Evolutionary conservation across 2,329 filamentous ascomycete species (phyloP).

Genomic region (Ophiosphaerella korrae): DNA sequence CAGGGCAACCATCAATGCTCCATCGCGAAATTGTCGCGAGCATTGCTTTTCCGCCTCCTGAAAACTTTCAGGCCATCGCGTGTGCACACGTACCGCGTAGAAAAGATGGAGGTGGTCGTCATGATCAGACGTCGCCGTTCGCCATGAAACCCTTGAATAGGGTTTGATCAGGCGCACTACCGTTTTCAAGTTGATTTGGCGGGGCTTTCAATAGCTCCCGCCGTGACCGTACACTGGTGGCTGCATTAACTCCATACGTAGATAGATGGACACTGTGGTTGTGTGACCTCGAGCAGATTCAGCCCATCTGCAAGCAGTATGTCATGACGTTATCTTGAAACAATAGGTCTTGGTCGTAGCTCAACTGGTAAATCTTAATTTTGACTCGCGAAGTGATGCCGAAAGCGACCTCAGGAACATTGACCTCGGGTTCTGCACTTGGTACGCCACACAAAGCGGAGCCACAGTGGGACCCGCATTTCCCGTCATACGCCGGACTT

Average conservation of each 20-base stretch:
- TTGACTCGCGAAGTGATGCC: conserved; percentile 14
- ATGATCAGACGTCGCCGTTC: background rate
- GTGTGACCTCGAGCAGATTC: conserved; percentile 5
- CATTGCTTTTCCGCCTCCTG: conserved; percentile 13
- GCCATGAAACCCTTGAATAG: conserved; percentile 3
- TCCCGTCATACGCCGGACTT: too few species aligned
- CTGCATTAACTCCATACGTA: background rate
- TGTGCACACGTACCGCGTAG: conserved; percentile 11
- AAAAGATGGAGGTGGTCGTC: background rate
- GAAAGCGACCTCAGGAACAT: conserved; percentile 4
- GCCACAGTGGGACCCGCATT: background rate
- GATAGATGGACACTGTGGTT: background rate
- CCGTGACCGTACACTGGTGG: background rate
- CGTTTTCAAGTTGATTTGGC: background rate
- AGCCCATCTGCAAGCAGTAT: conserved; percentile 5
- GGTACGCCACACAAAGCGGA: background rate
- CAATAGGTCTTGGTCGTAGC: conserved; percentile 8
- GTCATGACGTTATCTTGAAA: conserved; percentile 16
- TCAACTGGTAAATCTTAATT: conserved; percentile 11
- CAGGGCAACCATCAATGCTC: conserved; percentile 26
- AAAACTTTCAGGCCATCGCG: conserved; percentile 4
- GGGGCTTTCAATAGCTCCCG: background rate
- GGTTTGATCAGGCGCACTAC: background rate
- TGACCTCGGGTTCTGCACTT: background rate
- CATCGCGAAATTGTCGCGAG: conserved; percentile 21